Evolutionary conservation across 495 filamentous ascomycete genomes (phyloP).

Genomic region (Lineolata rhizophorae): DNA sequence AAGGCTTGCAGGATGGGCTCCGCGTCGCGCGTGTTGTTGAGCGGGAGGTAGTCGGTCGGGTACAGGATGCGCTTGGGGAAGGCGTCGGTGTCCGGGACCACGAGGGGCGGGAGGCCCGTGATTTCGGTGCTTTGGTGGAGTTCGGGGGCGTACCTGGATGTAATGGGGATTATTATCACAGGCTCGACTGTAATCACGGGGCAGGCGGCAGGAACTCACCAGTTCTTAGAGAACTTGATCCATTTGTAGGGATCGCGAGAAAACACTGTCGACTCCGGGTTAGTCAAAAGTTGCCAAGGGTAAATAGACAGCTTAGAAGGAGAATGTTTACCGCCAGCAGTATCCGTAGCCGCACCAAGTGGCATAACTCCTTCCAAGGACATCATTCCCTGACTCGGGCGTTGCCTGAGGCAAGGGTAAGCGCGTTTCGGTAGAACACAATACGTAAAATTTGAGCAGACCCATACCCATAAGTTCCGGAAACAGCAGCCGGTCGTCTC

Average conservation of each 20-base stretch:
- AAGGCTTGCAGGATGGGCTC: conserved; percentile 17
- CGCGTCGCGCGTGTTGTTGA: conserved; percentile 18
- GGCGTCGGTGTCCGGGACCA: conserved; percentile 12
- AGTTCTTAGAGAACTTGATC: conserved; percentile 19
- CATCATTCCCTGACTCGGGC: conserved; percentile 14
- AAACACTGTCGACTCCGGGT: too few species aligned
- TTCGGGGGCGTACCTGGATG: conserved; percentile 11
- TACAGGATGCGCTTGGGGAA: conserved; percentile 19
- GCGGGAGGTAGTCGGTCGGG: conserved; percentile 18
- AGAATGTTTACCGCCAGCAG: too few species aligned
- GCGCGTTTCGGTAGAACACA: background rate
- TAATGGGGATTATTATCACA: background rate
- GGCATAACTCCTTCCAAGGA: conserved; percentile 11
- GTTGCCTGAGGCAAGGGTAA: conserved; percentile 3
- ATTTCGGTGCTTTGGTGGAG: conserved; percentile 14
- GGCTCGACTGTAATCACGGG: background rate
- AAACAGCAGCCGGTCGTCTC: conserved; percentile 12
- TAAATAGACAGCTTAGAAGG: too few species aligned
- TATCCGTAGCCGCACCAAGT: conserved; percentile 12
- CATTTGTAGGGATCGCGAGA: conserved; percentile 17
- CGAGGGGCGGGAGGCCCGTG: conserved; percentile 16
- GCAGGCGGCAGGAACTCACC: too few species aligned
- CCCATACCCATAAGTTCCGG: conserved; percentile 10
- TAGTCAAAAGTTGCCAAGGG: too few species aligned
- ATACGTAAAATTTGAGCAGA: background rate